Percentiles rank a stretch among this genome's conserved stretches.
Conservation (phyloP, 352 stramenopile species). For the Lagenidium sp. region DNA sequence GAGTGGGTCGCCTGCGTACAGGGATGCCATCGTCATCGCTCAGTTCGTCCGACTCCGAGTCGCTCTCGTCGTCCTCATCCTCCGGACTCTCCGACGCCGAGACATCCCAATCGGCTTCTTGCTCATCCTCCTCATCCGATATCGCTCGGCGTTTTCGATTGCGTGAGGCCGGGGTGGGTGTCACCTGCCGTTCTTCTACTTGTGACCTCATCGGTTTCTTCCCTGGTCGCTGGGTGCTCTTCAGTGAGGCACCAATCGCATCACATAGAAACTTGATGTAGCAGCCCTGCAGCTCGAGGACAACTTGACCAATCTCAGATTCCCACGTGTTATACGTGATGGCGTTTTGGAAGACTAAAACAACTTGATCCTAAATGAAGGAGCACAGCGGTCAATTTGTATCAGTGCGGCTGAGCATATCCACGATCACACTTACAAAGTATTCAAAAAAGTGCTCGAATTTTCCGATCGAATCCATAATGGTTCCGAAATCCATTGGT, state of each 20-base stretch:
- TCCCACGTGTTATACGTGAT: conserved; percentile 75
- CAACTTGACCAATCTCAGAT: conserved; percentile 40
- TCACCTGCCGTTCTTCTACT: too few relatives aligned
- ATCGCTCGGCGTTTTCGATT: conserved; percentile 26
- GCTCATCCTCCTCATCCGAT: conserved; percentile 43
- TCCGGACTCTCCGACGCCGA: conserved; percentile 15
- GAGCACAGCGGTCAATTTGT: not conserved
- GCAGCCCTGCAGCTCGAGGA: conserved; percentile 60
- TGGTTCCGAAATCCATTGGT: conserved; percentile 94
- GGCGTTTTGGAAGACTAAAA: conserved; percentile 72
- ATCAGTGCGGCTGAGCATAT: not conserved
- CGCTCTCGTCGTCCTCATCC: conserved; percentile 16
- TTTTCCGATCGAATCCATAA: conserved; percentile 72
- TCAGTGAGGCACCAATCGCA: conserved; percentile 23
- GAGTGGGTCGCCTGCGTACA: conserved; percentile 17
- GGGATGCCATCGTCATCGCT: conserved; percentile 19
- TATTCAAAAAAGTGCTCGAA: conserved; percentile 70
- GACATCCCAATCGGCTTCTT: conserved; percentile 24
- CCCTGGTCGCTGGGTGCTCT: too few relatives aligned
- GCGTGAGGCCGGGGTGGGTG: too few relatives aligned
- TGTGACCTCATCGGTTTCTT: too few relatives aligned
- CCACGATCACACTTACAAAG: conserved; percentile 43
- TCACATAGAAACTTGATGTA: conserved; percentile 69
- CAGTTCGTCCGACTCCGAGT: conserved; percentile 33
- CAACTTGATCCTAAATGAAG: conserved; percentile 41